A percentile compares a stretch with the other conserved stretches of the same genome.
Evolutionary conservation across 2,329 filamentous ascomycete species (phyloP).

Genomic region (Aphanoascus verrucosus): DNA sequence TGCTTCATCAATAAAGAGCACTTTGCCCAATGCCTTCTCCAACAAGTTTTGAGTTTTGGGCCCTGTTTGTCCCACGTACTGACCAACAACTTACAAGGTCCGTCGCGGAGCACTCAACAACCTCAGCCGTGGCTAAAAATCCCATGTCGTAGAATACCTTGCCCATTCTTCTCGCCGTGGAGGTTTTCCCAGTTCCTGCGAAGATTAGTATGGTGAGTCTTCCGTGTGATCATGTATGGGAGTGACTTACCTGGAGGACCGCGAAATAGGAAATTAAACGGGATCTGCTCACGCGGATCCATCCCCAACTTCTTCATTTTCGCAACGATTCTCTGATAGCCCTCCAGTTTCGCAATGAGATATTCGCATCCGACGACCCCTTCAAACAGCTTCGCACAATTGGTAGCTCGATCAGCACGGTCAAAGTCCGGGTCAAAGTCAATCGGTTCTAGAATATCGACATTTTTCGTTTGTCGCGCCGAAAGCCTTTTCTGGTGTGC

Average conservation of each 20-base stretch:
- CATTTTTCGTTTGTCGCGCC: conserved; percentile 20
- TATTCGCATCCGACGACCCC: conserved; percentile 35
- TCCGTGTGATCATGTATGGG: no score
- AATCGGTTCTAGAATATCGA: conserved; percentile 30
- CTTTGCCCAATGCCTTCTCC: conserved; percentile 52
- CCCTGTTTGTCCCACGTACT: conserved; percentile 59
- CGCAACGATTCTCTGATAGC: conserved; percentile 4
- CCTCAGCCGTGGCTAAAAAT: conserved; percentile 49
- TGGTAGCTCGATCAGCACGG: conserved; percentile 40
- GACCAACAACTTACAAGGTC: conserved; percentile 59
- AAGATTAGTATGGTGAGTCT: background rate
- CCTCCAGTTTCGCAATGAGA: no score
- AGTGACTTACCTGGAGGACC: conserved; percentile 48
- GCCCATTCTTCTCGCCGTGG: conserved; percentile 54
- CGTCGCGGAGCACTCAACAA: conserved; percentile 56
- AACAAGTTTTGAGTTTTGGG: conserved; percentile 53
- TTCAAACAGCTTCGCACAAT: conserved; percentile 46
- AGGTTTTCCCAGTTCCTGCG: no score
- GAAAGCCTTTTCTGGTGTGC: conserved; percentile 38
- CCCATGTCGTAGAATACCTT: conserved; percentile 67
- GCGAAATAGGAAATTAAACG: conserved; percentile 59
- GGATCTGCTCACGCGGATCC: conserved; percentile 49
- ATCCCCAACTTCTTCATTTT: conserved; percentile 43
- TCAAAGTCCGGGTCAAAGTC: conserved; percentile 54
- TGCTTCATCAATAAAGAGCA: conserved; percentile 63